These are phyloP conservation scores for Seiridium cupressi DNA, from an alignment of 2,329 filamentous ascomycete species.

Conservation along the genomic window DNA sequence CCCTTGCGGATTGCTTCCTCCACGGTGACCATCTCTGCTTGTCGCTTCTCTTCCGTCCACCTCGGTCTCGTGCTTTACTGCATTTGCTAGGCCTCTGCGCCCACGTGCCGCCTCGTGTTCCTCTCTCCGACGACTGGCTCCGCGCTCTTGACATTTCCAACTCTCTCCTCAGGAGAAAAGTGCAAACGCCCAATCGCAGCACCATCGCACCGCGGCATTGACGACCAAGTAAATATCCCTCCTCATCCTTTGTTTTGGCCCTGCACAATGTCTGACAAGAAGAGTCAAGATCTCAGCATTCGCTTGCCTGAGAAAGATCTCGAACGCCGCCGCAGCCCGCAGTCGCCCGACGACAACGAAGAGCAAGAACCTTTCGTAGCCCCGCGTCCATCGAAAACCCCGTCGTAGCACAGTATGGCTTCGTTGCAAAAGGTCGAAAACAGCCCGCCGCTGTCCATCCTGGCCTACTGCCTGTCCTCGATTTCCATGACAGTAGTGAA, in stretches of 20 bases:
- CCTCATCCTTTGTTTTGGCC: not conserved
- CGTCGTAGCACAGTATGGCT: slow-evolving; percentile 32
- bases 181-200: no score
- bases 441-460: slow-evolving; percentile 75
- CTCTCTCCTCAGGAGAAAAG: not conserved
- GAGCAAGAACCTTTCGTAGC: slow-evolving; percentile 51
- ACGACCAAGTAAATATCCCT: not conserved
- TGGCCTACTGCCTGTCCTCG: slow-evolving; percentile 92
- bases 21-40: not conserved
- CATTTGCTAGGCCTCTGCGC: slow-evolving; percentile 6
- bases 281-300: slow-evolving; percentile 78
- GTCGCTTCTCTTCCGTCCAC: slow-evolving; percentile 1
- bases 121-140: not conserved
- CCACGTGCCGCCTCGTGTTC: slow-evolving; percentile 2
- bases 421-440: slow-evolving; percentile 59
- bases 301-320: slow-evolving; percentile 57
- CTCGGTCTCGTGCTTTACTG: slow-evolving; percentile 12
- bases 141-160: not conserved
- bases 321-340: slow-evolving; percentile 41
- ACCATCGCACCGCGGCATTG: not conserved
- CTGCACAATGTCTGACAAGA: slow-evolving; percentile 76
- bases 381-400: slow-evolving; percentile 33
- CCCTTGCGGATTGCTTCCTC: not conserved
- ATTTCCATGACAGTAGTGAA: slow-evolving; percentile 99
- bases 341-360: slow-evolving; percentile 33